Conservation (phyloP, 371 early-diverging fungal genomes). For the Funneliformis caledonium region DNA sequence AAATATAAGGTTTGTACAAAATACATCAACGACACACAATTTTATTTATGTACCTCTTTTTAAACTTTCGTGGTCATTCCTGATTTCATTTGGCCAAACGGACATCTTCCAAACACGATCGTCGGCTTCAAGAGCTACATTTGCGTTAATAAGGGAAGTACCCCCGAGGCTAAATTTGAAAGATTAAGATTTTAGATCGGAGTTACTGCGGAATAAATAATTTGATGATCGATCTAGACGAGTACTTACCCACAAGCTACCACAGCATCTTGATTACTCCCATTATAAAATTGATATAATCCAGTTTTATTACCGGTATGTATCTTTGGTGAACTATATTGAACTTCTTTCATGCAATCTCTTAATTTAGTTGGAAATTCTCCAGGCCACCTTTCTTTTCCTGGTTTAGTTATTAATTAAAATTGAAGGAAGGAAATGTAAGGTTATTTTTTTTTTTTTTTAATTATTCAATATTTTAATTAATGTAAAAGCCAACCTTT, state of each 20-base stretch:
- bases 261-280: conserved; percentile 50
- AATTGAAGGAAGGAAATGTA: background rate
- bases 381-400: conserved; percentile 53
- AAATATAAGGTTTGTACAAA: background rate
- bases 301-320: conserved; percentile 48
- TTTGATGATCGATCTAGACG: too few relatives aligned
- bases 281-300: conserved; percentile 48
- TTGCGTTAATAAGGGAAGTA: conserved; percentile 52
- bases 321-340: conserved; percentile 44
- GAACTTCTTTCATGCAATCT: conserved; percentile 46
- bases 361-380: conserved; percentile 49
- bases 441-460: background rate
- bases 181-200: background rate
- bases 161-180: conserved; percentile 48
- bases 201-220: background rate
- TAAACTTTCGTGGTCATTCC: conserved; percentile 38
- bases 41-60: conserved; percentile 14
- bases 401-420: background rate
- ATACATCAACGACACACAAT: background rate
- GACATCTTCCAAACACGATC: conserved; percentile 46
- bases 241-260: conserved; percentile 49
- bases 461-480: background rate
- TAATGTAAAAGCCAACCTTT: conserved; percentile 37
- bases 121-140: conserved; percentile 50
- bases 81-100: conserved; percentile 49